phyloP scores from a whole-genome alignment of 768 basidiomycete genomes.

The Auriculariales sp. region DNA sequence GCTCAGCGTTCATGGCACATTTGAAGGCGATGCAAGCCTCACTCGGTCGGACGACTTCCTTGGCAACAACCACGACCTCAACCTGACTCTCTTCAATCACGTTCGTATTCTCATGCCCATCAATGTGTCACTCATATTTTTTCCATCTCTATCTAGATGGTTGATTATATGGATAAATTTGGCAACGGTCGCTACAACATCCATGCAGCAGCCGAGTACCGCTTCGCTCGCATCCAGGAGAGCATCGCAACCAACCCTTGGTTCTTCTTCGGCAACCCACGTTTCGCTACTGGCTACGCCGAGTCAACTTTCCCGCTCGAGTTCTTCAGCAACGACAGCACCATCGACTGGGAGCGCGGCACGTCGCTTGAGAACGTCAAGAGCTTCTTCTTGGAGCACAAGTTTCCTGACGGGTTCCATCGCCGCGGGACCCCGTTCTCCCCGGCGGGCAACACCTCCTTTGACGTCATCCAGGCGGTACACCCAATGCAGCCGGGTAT shows the following conservation, averaged over 20 bases:
- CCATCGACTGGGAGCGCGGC: neutral
- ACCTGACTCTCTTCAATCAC: constrained; percentile 2
- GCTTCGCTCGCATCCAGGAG: constrained; percentile 3
- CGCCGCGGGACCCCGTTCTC: neutral
- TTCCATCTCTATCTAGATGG: neutral
- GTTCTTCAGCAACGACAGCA: constrained; percentile 3
- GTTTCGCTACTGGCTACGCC: constrained; percentile 2
- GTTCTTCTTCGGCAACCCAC: constrained; percentile 1
- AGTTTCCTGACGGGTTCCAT: constrained; percentile 1
- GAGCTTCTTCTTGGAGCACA: neutral
- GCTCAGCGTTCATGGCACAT: constrained; percentile 1
- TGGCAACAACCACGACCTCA: constrained; percentile 4
- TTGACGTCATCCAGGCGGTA: neutral
- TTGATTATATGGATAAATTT: neutral
- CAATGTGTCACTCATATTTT: neutral
- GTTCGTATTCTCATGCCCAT: neutral
- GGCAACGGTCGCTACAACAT: neutral
- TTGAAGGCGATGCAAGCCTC: constrained; percentile 6
- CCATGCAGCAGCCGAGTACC: constrained; percentile 1
- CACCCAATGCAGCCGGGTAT: neutral
- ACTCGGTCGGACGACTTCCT: constrained; percentile 4
- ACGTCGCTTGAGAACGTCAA: neutral
- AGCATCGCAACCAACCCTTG: constrained; percentile 4
- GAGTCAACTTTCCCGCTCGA: constrained; percentile 3
- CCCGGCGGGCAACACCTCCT: neutral